Evolutionary conservation across 352 stramenopile genomes (phyloP), one percentile per base, ranked within the genome.

Genomic region (Bremia lactucae): DNA sequence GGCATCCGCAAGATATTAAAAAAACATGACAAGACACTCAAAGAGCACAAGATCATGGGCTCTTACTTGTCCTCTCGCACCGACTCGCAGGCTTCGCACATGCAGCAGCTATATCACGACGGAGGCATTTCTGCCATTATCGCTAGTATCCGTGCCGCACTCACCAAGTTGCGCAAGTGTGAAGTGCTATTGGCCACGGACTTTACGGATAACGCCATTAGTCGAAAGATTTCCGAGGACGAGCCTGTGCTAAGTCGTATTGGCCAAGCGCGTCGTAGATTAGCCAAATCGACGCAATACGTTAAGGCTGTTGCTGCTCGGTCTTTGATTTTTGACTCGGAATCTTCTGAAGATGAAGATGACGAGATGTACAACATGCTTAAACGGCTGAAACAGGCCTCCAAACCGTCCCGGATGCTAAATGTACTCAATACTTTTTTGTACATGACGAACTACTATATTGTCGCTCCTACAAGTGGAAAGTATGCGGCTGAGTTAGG

Each of bases 361-460:
- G 78, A 90, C 28, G 62, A 65, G 13, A 53, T 49, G 44, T 83
- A 83, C 50, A 49, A 67, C 23, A 60, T 78, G 35, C 72, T 87
- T 55, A 78, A 71, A 34, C 52, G 64, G 11, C 52, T 71, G 5
- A 52, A 47, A 26, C 52, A 70, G 31, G 50, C 58, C 21, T 87
- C 73, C 3, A 55, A 84, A 40, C 55, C 75, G 9, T 94, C 81
- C 14, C 71, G 81, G 31, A 64, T 84, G 36, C 75, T 98, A 41
- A 98, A 98, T 66, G 87, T 98, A 60, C 61, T 85, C 5, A 94
- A 76, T 34, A 97, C 92, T 2, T 96, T 97, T 63, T 65, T 98
- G 23, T 98, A 98, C 72, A 97, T 98, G 90, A 95, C 83, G 39
- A 98, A 98, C 73, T 98, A 98, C 71, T 97, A 97, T 70, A 97